Percentiles rank a stretch among this genome's conserved stretches.
phyloP scores from a whole-genome alignment of 345 rosid species.

The Excoecaria cochinchinensis region DNA sequence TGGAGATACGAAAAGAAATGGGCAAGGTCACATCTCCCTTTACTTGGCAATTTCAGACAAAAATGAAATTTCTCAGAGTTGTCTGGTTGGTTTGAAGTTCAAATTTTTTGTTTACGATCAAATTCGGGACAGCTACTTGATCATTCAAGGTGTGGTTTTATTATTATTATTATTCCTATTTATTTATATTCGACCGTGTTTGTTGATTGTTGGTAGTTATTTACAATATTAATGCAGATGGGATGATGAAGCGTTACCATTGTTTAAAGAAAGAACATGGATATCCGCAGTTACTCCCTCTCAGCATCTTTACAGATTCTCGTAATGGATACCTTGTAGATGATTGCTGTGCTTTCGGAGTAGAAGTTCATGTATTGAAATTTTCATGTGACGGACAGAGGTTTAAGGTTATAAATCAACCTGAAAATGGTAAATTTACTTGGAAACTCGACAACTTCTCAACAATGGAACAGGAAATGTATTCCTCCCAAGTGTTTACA shows the following conservation, averaged over 20 bases:
- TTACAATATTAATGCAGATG: not conserved
- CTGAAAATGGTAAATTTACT: not conserved
- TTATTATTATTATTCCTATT: no score
- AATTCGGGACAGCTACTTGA: no score
- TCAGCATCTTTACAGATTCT: not conserved
- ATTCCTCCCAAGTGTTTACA: no score
- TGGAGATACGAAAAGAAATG: constrained; percentile 2
- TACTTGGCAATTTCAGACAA: not conserved
- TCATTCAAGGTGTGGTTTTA: no score
- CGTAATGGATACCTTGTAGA: constrained; percentile 7
- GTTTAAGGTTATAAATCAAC: not conserved
- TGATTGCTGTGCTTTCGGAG: constrained; percentile 12
- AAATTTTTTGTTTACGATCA: not conserved
- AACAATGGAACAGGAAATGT: no score
- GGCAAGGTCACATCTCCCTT: not conserved
- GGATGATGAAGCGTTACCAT: constrained; percentile 8
- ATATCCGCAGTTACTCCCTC: not conserved
- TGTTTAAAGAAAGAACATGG: not conserved
- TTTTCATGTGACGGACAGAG: not conserved
- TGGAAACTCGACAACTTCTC: no score
- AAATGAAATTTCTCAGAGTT: not conserved
- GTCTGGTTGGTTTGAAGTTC: not conserved
- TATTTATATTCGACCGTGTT: no score
- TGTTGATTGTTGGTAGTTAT: no score
- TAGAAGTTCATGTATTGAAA: constrained; percentile 1